Conservation (phyloP, 176 grass and related monocot genomes). For the Lolium multiflorum region DNA sequence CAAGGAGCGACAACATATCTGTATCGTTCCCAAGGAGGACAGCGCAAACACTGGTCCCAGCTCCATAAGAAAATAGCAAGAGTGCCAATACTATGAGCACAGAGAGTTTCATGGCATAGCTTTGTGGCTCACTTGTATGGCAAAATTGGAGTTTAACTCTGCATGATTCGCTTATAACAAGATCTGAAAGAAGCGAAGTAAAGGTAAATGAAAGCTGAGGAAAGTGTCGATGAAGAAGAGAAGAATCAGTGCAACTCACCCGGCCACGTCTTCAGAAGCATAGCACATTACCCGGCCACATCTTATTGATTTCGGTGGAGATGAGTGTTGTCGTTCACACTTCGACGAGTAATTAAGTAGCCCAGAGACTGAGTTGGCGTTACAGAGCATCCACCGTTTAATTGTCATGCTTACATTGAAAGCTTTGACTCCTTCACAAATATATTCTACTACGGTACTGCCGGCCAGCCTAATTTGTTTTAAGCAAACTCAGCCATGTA, state of each 20-base stretch:
- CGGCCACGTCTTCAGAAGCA: neutral
- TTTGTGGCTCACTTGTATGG: neutral
- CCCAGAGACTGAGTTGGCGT: neutral
- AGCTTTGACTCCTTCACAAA: neutral
- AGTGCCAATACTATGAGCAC: neutral
- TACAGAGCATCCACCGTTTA: neutral
- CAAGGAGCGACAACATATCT: constrained; percentile 15
- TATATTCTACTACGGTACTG: neutral
- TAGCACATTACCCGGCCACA: neutral
- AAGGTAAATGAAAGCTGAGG: neutral
- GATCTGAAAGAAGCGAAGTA: neutral
- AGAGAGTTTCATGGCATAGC: neutral
- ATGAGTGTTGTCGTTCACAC: neutral
- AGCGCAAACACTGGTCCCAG: neutral
- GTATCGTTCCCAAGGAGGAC: neutral
- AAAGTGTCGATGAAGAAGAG: neutral
- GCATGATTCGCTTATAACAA: neutral
- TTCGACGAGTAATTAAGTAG: neutral
- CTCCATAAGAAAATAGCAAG: constrained; percentile 1
- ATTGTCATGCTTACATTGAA: neutral
- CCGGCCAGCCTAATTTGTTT: neutral
- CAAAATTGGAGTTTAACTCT: neutral
- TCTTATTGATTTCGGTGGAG: neutral
- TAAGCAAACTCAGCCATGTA: neutral
- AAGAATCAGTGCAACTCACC: constrained; percentile 1